Evolutionary conservation across 805 yeast species (phyloP), one percentile per base, ranked within the genome.

Genomic region (Diddensiella santjacobensis): DNA sequence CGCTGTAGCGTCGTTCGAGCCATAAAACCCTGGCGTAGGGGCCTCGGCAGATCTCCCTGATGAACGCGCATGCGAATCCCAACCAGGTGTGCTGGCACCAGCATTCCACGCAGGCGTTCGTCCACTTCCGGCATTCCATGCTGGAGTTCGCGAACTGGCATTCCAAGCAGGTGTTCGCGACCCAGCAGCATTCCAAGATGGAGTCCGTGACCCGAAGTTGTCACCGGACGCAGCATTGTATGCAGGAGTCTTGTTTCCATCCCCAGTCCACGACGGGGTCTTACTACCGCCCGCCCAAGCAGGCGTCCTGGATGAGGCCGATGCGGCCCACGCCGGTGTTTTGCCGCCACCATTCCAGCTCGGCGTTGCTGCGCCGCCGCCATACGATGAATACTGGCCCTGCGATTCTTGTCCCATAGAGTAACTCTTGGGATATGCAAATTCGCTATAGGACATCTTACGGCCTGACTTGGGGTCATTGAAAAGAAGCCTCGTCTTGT

Each of bases 401-500:
- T 45, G 22, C 40, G 26, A 29, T 26, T 45, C 41, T 22, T 40
- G 13, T 35, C 31, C 47, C 18, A 26, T 38, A 52, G 20, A 68
- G 54, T 69, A 66, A n/a, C 70, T 62, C 55, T 63, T 61, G 48
- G 72, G 71, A 47, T 70, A 50, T 33, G 52, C 56, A 44, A 52
- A 52, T 33, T 54, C 56, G 37, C 44, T 36, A 41, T 49, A 54
- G 17, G 56, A 47, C 36, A 55, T 24, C 37, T 51, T 53, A 42
- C 54, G 37, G 44, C 52, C 63, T 41, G 88, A 88, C 44, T 78
- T 71, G 48, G 79, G 81, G 42, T 84, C 78, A 47, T 77, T 78
- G 59, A 88, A 91, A 55, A 87, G 77, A 59, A 93, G 74, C 61
- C 83, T 87, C 29, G 78, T 75, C 62, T 90, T 90, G 58, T 81